Conservation (phyloP, 179 eudicot genomes). For the Corrigiola litoralis region DNA sequence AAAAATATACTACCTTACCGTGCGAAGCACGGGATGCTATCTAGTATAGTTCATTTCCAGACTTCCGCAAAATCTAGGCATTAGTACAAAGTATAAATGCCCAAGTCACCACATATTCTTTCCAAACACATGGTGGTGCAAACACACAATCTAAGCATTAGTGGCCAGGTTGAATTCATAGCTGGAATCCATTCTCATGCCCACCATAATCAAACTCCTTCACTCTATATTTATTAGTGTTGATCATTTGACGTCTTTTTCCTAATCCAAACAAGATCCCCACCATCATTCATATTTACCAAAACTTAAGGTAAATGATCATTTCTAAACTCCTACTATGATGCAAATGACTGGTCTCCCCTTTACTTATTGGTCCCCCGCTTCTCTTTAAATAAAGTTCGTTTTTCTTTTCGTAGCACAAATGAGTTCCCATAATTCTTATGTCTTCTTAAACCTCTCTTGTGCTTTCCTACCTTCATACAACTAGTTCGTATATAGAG, state of each 20-base stretch:
- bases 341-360: neutral
- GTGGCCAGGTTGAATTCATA: slow-evolving; percentile 20
- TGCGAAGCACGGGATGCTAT: too few species aligned
- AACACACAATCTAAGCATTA: slow-evolving; percentile 15
- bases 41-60: too few species aligned
- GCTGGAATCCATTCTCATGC: slow-evolving; percentile 23
- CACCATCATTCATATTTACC: neutral
- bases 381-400: slow-evolving; percentile 2
- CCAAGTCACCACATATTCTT: neutral
- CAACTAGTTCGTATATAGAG: neutral
- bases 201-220: slow-evolving; percentile 5
- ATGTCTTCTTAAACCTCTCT: slow-evolving; percentile 1
- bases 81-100: too few species aligned
- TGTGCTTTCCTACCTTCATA: neutral
- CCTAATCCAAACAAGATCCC: neutral
- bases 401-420: neutral
- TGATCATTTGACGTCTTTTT: neutral
- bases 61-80: too few species aligned
- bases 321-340: too few species aligned
- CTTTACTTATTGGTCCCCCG: neutral
- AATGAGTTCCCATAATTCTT: slow-evolving; percentile 5
- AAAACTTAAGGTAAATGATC: neutral
- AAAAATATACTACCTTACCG: too few species aligned
- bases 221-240: neutral
- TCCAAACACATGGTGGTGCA: slow-evolving; percentile 15